phyloP scores from a whole-genome alignment of 2,329 filamentous ascomycete species.

The Zymoseptoria pseudotritici region DNA sequence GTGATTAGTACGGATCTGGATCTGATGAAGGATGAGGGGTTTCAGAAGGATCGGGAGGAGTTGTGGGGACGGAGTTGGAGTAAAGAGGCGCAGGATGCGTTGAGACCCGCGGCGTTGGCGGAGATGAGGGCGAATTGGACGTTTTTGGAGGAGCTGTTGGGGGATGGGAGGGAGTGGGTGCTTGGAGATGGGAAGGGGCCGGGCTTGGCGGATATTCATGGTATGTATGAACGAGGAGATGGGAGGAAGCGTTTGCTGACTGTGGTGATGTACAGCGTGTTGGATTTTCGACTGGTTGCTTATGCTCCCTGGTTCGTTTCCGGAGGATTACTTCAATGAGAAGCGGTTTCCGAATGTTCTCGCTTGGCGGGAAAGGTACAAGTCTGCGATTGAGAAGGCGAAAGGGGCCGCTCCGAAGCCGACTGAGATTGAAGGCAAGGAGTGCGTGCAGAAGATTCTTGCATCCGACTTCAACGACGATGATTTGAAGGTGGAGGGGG shows the following conservation, averaged over 20 bases:
- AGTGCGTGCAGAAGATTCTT: constrained; percentile 9
- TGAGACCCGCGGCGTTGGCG: constrained; percentile 8
- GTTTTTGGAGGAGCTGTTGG: constrained; percentile 12
- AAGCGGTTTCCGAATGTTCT: constrained; percentile 11
- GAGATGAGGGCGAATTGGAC: constrained; percentile 10
- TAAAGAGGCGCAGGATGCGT: constrained; percentile 2
- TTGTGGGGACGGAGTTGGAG: constrained; percentile 11
- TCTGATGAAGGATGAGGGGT: constrained; percentile 5
- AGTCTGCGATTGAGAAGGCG: constrained; percentile 7
- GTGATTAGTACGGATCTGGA: constrained; percentile 4
- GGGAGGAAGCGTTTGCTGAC: background rate
- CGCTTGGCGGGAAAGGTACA: constrained; percentile 12
- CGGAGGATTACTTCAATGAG: constrained; percentile 13
- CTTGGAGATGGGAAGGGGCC: constrained; percentile 6
- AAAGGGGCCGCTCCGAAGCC: constrained; percentile 6
- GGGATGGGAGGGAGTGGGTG: constrained; percentile 12
- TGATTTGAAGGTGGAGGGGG: constrained; percentile 3
- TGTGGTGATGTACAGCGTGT: background rate
- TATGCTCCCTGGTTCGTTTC: constrained; percentile 8
- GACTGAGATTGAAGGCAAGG: constrained; percentile 13
- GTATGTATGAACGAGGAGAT: too few species aligned
- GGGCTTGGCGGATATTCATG: constrained; percentile 12
- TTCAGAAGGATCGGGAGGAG: constrained; percentile 10
- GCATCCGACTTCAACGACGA: constrained; percentile 5
- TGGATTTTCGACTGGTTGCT: constrained; percentile 20